These are phyloP conservation scores for Mucor irregularis DNA, from an alignment of 371 early-diverging fungal genomes.

Conservation along the genomic window DNA sequence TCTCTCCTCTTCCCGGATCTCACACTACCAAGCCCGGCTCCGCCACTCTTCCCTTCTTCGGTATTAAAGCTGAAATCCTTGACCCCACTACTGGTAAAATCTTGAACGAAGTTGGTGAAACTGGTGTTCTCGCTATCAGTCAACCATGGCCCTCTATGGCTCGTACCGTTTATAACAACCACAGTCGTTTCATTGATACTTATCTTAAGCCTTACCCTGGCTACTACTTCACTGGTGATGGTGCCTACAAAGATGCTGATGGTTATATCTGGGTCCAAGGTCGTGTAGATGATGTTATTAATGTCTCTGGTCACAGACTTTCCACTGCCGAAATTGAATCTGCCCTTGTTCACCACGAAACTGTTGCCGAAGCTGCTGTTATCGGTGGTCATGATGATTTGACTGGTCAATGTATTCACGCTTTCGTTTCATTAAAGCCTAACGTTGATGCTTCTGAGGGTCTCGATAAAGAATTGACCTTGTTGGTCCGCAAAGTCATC, in stretches of 20 bases:
- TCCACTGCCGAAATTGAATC: constrained; percentile 96
- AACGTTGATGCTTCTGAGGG: constrained; percentile 45
- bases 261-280: constrained; percentile 96
- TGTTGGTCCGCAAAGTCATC: constrained; percentile 83
- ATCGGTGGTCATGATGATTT: constrained; percentile 91
- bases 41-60: constrained; percentile 96
- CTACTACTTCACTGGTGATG: constrained; percentile 89
- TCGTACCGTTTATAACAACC: constrained; percentile 88
- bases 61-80: constrained; percentile 86
- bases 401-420: constrained; percentile 85
- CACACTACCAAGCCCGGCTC: constrained; percentile 90
- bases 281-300: constrained; percentile 96
- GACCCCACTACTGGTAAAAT: constrained; percentile 80
- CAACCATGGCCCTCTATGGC: constrained; percentile 96
- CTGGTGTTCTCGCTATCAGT: constrained; percentile 87
- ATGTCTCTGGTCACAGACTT: constrained; percentile 96
- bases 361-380: constrained; percentile 95
- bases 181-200: constrained; percentile 85
- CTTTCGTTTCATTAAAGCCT: constrained; percentile 72
- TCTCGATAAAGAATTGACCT: constrained; percentile 64
- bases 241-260: constrained; percentile 85
- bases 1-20: constrained; percentile 89
- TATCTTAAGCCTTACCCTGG: constrained; percentile 88
- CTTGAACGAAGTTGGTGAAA: constrained; percentile 72
- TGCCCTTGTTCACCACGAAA: constrained; percentile 73